Percentiles rank a stretch among this genome's conserved stretches.
These are phyloP conservation scores for Flammula alnicola DNA, from an alignment of 1,284 basidiomycete genomes.

Conservation along the genomic window DNA sequence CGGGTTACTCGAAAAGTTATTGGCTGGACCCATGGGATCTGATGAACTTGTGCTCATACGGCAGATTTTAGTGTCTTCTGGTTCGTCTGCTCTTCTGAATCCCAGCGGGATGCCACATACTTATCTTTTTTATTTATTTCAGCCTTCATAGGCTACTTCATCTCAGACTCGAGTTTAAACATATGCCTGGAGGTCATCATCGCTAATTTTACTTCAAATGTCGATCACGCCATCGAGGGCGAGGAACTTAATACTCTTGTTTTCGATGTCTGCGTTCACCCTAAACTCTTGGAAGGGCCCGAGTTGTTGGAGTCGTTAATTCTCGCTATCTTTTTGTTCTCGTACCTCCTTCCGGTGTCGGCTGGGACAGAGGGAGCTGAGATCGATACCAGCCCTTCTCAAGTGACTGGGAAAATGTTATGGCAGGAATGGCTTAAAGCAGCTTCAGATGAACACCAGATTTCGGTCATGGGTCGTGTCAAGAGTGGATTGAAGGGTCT, in stretches of 20 bases:
- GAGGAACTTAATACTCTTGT: conserved; percentile 26
- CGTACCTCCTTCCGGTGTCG: conserved; percentile 48
- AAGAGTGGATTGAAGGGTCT: conserved; percentile 47
- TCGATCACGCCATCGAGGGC: conserved; percentile 39
- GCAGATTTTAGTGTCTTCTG: conserved; percentile 41
- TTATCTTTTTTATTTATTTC: too few species aligned
- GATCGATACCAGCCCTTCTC: conserved; percentile 16
- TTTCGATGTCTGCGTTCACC: conserved; percentile 38
- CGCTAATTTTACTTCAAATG: conserved; percentile 40
- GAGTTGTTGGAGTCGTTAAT: conserved; percentile 26
- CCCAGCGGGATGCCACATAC: too few species aligned
- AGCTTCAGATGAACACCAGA: conserved; percentile 26
- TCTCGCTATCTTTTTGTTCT: conserved; percentile 52
- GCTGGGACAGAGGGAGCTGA: conserved; percentile 23
- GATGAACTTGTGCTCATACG: conserved; percentile 35
- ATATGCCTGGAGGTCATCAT: conserved; percentile 39
- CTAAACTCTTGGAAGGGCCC: conserved; percentile 31
- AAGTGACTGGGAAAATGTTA: conserved; percentile 34
- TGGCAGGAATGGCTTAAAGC: conserved; percentile 45
- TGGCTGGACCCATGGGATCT: conserved; percentile 23
- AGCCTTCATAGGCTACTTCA: conserved; percentile 35
- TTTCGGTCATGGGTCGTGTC: conserved; percentile 36
- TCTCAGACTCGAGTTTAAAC: conserved; percentile 42
- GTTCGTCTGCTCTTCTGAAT: conserved; percentile 31
- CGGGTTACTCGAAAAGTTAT: conserved; percentile 28